Evolutionary conservation across 108 stramenopile genomes (phyloP).

Genomic region (Fragilaria crotonensis): DNA sequence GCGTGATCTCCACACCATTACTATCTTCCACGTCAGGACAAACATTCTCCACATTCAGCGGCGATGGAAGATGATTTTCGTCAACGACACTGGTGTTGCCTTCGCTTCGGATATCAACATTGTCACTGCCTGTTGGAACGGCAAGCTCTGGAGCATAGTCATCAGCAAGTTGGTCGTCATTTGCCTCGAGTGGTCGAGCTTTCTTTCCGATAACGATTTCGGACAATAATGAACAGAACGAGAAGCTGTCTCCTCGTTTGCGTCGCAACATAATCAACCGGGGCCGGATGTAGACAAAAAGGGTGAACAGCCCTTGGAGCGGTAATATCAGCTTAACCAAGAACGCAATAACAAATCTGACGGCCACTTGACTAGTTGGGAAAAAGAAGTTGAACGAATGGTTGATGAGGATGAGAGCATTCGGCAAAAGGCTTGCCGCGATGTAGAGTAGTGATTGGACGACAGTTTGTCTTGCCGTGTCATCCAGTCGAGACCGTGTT

Average conservation of each 20-base stretch:
- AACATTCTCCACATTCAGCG: no score
- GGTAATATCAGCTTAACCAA: conserved; percentile 24
- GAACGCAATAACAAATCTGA: background rate
- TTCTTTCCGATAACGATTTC: background rate
- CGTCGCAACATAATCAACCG: conserved; percentile 2
- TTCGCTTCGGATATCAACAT: no score
- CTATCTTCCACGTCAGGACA: no score
- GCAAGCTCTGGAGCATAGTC: no score
- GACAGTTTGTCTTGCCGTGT: background rate
- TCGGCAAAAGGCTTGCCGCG: background rate
- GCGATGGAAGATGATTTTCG: no score
- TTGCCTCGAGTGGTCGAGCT: no score
- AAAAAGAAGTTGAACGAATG: no score
- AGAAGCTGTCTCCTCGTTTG: background rate
- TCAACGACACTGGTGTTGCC: no score
- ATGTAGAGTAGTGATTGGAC: background rate
- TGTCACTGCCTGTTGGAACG: no score
- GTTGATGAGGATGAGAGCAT: background rate
- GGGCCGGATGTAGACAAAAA: conserved; percentile 31
- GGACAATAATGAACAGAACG: background rate
- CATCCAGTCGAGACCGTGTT: background rate
- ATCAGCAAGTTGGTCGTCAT: no score
- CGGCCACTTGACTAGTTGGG: background rate
- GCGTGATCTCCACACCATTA: no score
- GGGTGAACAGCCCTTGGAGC: conserved; percentile 37